Percentiles rank a stretch among this genome's conserved stretches.
phyloP scores from a whole-genome alignment of 2,329 filamentous ascomycete genomes.

The Ophiostoma fasciatum region DNA sequence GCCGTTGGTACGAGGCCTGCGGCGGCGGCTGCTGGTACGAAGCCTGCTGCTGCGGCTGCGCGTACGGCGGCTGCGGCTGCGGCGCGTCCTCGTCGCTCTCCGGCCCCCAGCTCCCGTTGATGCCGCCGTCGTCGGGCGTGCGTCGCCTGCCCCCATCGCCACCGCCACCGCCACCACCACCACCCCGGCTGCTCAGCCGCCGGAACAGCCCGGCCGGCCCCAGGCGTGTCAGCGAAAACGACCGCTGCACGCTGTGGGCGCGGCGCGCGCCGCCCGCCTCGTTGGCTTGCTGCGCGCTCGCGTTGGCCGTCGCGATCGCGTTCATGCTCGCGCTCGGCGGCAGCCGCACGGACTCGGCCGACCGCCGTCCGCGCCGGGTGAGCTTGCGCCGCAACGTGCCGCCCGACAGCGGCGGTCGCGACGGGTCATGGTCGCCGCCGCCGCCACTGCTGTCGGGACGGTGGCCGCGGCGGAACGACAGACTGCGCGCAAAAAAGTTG shows the following conservation, averaged over 20 bases:
- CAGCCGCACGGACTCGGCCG: conserved; percentile 21
- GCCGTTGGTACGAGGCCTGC: conserved; percentile 2
- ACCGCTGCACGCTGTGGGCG: conserved; percentile 17
- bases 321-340: too few species aligned
- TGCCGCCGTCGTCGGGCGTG: conserved; percentile 33
- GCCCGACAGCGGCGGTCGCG: conserved; percentile 33
- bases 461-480: conserved; percentile 18
- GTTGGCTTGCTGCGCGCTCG: too few species aligned
- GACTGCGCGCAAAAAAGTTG: conserved; percentile 31
- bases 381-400: conserved; percentile 31
- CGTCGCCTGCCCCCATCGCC: conserved; percentile 18
- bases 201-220: conserved; percentile 19
- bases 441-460: conserved; percentile 16
- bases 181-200: conserved; percentile 25
- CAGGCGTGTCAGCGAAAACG: conserved; percentile 39
- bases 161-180: too few species aligned
- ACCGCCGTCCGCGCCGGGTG: conserved; percentile 17
- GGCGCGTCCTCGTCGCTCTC: conserved; percentile 24
- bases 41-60: neutral
- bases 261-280: too few species aligned
- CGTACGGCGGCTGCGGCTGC: neutral
- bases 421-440: conserved; percentile 23
- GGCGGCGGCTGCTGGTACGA: neutral
- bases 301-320: too few species aligned
- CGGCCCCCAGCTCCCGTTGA: conserved; percentile 38